Conservation (phyloP, 345 rosid species). For the Stellera chamaejasme region DNA sequence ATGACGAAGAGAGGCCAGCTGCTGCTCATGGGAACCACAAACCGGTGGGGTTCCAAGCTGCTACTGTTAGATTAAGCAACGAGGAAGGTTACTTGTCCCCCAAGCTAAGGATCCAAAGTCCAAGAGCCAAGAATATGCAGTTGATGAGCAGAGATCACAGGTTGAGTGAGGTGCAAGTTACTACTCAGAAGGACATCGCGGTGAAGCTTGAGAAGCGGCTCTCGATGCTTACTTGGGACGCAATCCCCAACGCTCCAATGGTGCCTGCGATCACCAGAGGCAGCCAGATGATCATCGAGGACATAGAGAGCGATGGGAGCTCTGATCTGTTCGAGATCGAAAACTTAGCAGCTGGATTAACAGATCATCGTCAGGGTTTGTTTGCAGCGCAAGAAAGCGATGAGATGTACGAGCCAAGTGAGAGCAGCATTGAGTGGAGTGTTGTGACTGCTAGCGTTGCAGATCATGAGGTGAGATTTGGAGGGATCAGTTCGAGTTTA, state of each 20-base stretch:
- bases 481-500: conserved; percentile 4
- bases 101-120: conserved; percentile 16
- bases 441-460: conserved; percentile 55
- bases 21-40: conserved; percentile 11
- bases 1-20: conserved; percentile 1
- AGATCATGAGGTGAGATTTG: conserved; percentile 25
- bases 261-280: conserved; percentile 12
- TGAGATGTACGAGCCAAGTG: conserved; percentile 39
- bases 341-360: conserved; percentile 23
- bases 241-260: conserved; percentile 40
- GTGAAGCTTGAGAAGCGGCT: conserved; percentile 47
- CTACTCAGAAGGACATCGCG: conserved; percentile 26
- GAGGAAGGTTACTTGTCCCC: conserved; percentile 22
- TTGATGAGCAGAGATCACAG: conserved; percentile 25
- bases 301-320: conserved; percentile 49
- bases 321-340: conserved; percentile 72
- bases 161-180: conserved; percentile 21
- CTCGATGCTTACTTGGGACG: conserved; percentile 68
- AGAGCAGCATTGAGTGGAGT: conserved; percentile 58
- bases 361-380: conserved; percentile 17
- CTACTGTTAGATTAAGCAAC: conserved; percentile 23
- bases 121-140: conserved; percentile 3
- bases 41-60: conserved; percentile 15
- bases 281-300: conserved; percentile 24
- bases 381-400: conserved; percentile 28